Evolutionary conservation across 179 eudicot genomes (phyloP), one percentile per base, ranked within the genome.

Genomic region (Heliamphora pulchella): DNA sequence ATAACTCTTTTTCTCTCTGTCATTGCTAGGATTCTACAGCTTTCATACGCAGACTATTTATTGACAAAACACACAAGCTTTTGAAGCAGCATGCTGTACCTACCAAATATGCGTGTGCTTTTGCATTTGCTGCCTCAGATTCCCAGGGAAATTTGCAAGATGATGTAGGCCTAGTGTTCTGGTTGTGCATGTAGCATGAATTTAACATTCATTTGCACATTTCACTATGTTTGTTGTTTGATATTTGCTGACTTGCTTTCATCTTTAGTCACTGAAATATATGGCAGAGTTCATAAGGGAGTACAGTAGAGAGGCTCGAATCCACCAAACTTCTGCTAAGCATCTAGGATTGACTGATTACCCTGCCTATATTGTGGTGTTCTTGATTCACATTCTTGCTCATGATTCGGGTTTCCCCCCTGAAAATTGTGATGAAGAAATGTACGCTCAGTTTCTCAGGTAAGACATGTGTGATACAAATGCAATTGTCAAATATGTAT

Each of bases 361-460:
- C 79, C 94, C 98, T 50, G 92, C 84, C 61, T 95, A 92, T 82
- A 80, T 91, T 58, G 90, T 92, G 69, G 97, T 94, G 81, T 95
- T 85, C 85, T 83, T 95, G 87, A 86, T 95, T 84, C 94, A 93
- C 83, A 80, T 94, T 78, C 97, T 95, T 84, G 94, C 98, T 80
- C 98, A 95, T 86, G 94, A 91, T 90, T 57, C 81, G 47, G 83
- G 74, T 64, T 95, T 90, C 80, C 94, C 94, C 10, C 64, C 87
- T 71, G 79, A 83, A 63, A 84, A 87, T 76, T 86, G 90, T 85
- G 84, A 88, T 83, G 97, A 83, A 83, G 89, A 88, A 54, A 70
- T 74, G 13, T 84, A 69, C 80, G 87, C 88, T 83, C 86, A 80
- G 72, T 91, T 93, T 88, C 85, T 87, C 88, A 88, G 96, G 97